A percentile compares a stretch with the other conserved stretches of the same genome.
These are phyloP conservation scores for Diatrype stigma DNA, from an alignment of 2,329 filamentous ascomycete species.

Conservation along the genomic window DNA sequence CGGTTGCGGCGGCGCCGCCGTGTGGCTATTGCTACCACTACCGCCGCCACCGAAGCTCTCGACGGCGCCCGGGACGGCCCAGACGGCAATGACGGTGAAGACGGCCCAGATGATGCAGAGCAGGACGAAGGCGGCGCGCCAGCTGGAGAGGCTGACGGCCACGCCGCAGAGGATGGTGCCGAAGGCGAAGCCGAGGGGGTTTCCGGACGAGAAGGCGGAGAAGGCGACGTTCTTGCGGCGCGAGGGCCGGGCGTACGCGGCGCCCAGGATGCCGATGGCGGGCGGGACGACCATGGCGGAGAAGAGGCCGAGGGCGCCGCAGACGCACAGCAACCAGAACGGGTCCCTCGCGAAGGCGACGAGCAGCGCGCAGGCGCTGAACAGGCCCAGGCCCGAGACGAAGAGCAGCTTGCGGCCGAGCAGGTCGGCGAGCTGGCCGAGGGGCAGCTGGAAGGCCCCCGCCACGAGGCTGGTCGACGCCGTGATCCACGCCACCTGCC, in stretches of 20 bases:
- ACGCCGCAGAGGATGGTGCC: not conserved
- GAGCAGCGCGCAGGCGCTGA: not conserved
- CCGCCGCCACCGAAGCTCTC: not conserved
- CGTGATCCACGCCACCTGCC: not conserved
- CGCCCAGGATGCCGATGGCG: not conserved
- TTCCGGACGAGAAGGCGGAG: not conserved
- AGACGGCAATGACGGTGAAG: not conserved
- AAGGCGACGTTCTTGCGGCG: not conserved
- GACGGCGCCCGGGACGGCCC: not conserved
- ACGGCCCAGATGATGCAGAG: not conserved
- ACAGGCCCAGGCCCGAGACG: not conserved
- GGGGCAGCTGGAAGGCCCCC: not conserved
- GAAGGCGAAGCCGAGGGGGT: not conserved
- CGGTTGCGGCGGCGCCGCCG: no score
- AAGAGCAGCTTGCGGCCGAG: not conserved
- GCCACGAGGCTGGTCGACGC: not conserved
- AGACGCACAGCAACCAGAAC: not conserved
- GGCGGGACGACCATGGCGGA: not conserved
- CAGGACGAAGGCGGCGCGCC: not conserved
- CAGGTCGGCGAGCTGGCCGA: not conserved
- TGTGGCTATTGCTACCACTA: not conserved
- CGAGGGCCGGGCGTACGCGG: not conserved
- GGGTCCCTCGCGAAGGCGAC: not conserved
- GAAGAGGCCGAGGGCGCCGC: not conserved
- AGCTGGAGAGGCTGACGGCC: not conserved